Evolutionary conservation across 2,329 filamentous ascomycete genomes (phyloP), one percentile per base, ranked within the genome.

Genomic region (Hypoxylon rubiginosum): DNA sequence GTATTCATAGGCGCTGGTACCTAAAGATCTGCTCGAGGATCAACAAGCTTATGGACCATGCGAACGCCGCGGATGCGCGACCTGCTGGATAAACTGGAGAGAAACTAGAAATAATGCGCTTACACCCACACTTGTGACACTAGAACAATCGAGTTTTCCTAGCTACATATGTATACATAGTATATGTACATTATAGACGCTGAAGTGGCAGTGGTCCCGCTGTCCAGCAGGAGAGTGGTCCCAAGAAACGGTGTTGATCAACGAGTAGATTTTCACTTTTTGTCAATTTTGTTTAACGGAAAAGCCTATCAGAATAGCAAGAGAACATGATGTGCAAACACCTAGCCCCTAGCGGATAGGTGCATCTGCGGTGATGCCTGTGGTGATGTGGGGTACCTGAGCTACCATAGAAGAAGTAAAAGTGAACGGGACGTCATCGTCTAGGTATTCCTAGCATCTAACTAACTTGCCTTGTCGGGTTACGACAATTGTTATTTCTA

Each of bases 271-370:
- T 57, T 55, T 64, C 36, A 11, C 21, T 45, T 57, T 60, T 30
- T 57, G 32, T 55, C 46, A 30, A 32, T 57, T 60, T 30, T 57
- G 32, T 55, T 50, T 39, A 32, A 51, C 11, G 32, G 30, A 26
- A 53, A 51, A 52, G 59, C 62, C 64, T 68, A 70, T 70, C 59
- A 63, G 62, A 70, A 59, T 48, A 30, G 56, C 36, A 34, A 30
- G 34, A 64, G 45, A 61, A 41, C 19, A 59, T 58, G 67, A 70
- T 70, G 49, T 68, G 59, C 67, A 67, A 64, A 60, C 59, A 43
- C 58, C 19, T 60, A 58, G 36, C 19, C 58, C 55, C 15, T 39
- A 43, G 24, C 58, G 43, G 54, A 52, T 52, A 62, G 62, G 45
- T 62, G 30, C 28, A 19, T 64, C n/a, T 17, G 15, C 13, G 34